phyloP scores from a whole-genome alignment of 1,284 basidiomycete genomes.

The Papiliotrema terrestris region DNA sequence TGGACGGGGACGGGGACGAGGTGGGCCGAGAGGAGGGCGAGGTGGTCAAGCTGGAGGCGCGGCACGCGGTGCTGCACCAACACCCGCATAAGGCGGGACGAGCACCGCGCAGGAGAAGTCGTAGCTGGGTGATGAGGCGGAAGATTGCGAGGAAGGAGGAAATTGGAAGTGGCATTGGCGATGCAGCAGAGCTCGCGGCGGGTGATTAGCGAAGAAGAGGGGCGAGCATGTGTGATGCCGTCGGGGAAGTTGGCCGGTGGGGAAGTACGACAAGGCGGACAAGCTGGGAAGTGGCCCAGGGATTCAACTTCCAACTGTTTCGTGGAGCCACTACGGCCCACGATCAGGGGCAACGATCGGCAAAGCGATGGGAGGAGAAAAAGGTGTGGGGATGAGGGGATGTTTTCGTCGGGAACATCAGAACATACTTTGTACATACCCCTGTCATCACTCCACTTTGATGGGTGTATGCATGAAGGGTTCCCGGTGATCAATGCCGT shows the following conservation, averaged over 20 bases:
- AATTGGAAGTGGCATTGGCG: too few species aligned
- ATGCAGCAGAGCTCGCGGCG: background rate
- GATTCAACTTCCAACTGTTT: slow-evolving; percentile 1
- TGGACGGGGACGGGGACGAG: slow-evolving; percentile 1
- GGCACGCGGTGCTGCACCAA: background rate
- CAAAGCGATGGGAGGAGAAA: too few species aligned
- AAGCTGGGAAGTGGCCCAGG: background rate
- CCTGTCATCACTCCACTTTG: background rate
- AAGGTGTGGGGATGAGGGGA: background rate
- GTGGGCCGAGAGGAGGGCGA: background rate
- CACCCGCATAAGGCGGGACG: background rate
- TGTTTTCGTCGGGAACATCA: background rate
- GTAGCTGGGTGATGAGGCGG: too few species aligned
- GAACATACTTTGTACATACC: background rate
- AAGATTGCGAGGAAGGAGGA: too few species aligned
- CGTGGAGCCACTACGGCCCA: background rate
- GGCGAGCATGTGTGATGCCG: background rate
- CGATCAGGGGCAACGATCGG: too few species aligned
- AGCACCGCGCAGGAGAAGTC: too few species aligned
- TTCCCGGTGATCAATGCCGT: background rate
- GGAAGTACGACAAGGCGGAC: background rate
- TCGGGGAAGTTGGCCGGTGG: background rate
- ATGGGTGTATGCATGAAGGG: background rate
- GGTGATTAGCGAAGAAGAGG: background rate
- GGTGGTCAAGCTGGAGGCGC: slow-evolving; percentile 2